Percentiles rank a stretch among this genome's conserved stretches.
Conservation (phyloP, 2,329 filamentous ascomycete species). For the Allantophomopsis cytisporea region DNA sequence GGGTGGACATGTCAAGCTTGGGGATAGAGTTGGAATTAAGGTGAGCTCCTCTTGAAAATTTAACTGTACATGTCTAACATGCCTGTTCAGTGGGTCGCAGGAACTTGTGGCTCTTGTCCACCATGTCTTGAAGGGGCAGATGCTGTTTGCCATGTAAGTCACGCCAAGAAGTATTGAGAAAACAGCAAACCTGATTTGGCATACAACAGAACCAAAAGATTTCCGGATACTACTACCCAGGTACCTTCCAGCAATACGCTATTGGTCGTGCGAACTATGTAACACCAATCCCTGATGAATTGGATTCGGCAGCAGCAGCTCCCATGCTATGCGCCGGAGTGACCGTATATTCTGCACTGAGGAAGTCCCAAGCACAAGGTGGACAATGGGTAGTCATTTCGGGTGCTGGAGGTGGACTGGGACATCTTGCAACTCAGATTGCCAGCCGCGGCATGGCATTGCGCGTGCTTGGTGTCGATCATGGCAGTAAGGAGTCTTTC, state of each 20-base stretch:
- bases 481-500: constrained; percentile 43
- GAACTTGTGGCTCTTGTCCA: constrained; percentile 38
- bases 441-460: constrained; percentile 45
- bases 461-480: constrained; percentile 52
- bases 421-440: constrained; percentile 49
- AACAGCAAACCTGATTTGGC: too few species aligned
- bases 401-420: constrained; percentile 49
- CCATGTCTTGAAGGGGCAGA: constrained; percentile 41
- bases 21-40: constrained; percentile 58
- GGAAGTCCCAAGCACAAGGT: constrained; percentile 39
- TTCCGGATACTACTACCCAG: constrained; percentile 53
- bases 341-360: constrained; percentile 52
- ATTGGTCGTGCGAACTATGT: constrained; percentile 53
- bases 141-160: constrained; percentile 49
- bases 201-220: constrained; percentile 31
- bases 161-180: too few species aligned
- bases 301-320: constrained; percentile 46
- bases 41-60: constrained; percentile 31
- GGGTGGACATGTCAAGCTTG: constrained; percentile 41
- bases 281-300: constrained; percentile 50
- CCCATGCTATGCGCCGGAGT: constrained; percentile 57
- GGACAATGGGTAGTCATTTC: constrained; percentile 34
- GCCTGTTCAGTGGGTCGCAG: constrained; percentile 33
- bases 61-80: constrained; percentile 1
- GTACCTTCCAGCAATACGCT: constrained; percentile 62